These are phyloP conservation scores for Neopestalotiopsis sp. DNA, from an alignment of 2,329 filamentous ascomycete species.

Conservation along the genomic window DNA sequence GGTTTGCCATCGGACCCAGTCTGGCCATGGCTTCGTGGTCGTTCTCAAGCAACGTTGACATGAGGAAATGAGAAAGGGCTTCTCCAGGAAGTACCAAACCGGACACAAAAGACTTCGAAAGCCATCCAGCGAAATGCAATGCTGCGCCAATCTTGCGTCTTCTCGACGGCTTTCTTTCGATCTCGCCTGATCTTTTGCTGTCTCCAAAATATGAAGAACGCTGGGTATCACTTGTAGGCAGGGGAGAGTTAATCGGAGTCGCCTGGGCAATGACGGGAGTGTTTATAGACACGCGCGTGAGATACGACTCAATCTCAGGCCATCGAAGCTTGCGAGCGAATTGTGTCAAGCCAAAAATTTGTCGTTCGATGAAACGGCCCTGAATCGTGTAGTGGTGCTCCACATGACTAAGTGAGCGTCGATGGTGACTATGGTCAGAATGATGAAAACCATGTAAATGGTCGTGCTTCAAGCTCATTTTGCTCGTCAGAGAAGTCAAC, in stretches of 20 bases:
- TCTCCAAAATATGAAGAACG: constrained; percentile 54
- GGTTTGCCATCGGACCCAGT: constrained; percentile 65
- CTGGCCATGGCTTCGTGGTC: constrained; percentile 64
- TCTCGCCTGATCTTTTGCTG: constrained; percentile 31
- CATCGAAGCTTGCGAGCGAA: constrained; percentile 68
- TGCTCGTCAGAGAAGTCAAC: constrained; percentile 64
- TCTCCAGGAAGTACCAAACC: constrained; percentile 71
- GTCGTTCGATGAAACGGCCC: constrained; percentile 61
- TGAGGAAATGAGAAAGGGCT: constrained; percentile 66
- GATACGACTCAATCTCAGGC: constrained; percentile 63
- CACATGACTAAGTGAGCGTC: constrained; percentile 35
- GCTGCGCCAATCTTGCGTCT: constrained; percentile 62
- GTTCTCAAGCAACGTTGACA: constrained; percentile 70
- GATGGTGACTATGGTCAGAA: constrained; percentile 42
- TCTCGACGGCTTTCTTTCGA: constrained; percentile 45
- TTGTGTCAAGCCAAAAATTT: constrained; percentile 66
- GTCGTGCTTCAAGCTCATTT: constrained; percentile 51
- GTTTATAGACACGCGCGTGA: constrained; percentile 53
- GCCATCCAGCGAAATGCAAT: constrained; percentile 66
- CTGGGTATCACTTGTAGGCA: constrained; percentile 42
- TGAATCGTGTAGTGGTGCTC: constrained; percentile 54
- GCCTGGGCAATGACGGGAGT: constrained; percentile 48
- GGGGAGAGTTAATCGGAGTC: constrained; percentile 46
- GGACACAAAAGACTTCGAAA: constrained; percentile 71
- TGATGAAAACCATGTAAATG: constrained; percentile 41